These are phyloP conservation scores for Mortierella sp. DNA, from an alignment of 371 early-diverging fungal species.

Conservation along the genomic window DNA sequence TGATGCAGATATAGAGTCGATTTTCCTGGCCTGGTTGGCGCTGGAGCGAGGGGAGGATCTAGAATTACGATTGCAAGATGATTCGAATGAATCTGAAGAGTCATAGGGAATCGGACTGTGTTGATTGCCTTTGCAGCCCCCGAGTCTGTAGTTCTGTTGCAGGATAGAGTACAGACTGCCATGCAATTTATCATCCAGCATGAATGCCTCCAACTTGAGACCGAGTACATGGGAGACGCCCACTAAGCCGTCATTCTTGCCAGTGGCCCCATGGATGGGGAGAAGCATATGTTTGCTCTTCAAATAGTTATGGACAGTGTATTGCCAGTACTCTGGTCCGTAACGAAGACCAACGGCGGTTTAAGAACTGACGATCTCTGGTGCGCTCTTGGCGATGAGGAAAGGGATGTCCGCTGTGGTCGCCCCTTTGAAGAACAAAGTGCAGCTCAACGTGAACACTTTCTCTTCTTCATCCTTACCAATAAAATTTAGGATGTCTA, in stretches of 20 bases:
- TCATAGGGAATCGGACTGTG: not conserved
- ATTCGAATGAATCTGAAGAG: constrained; percentile 15
- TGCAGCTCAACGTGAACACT: not conserved
- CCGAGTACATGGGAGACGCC: not conserved
- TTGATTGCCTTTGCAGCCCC: not conserved
- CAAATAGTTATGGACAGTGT: constrained; percentile 6
- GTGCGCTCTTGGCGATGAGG: constrained; percentile 13
- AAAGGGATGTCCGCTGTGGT: constrained; percentile 16
- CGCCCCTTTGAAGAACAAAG: not conserved
- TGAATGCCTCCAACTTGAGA: not conserved
- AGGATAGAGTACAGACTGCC: constrained; percentile 17
- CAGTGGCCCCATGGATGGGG: constrained; percentile 10
- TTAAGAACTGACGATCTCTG: not conserved
- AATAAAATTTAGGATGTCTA: constrained; percentile 24
- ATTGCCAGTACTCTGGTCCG: constrained; percentile 24
- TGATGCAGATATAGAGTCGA: constrained; percentile 12
- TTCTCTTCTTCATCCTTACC: not conserved
- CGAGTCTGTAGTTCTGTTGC: not conserved
- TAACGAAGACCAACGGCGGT: constrained; percentile 12
- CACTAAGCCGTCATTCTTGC: constrained; percentile 11
- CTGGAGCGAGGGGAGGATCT: not conserved
- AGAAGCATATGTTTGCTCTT: constrained; percentile 8
- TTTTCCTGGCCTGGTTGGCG: not conserved
- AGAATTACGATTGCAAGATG: constrained; percentile 20
- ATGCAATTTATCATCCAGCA: not conserved